Conservation (phyloP, 2,329 filamentous ascomycete species). For the Fulvia fulva region DNA sequence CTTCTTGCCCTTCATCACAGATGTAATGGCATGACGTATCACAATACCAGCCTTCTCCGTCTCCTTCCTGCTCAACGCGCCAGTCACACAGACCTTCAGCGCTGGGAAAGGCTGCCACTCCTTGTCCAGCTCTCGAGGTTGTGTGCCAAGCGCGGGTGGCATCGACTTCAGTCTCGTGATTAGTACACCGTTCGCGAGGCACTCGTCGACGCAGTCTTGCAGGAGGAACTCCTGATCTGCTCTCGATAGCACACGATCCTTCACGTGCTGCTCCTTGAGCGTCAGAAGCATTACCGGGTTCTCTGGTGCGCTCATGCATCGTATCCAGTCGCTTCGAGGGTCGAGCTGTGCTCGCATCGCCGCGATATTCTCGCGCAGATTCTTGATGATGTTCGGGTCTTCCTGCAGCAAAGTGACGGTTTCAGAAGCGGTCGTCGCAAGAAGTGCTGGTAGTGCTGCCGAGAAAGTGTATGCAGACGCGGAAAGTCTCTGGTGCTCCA, state of each 20-base stretch:
- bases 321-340: conserved; percentile 88
- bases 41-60: conserved; percentile 87
- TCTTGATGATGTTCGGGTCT: conserved; percentile 73
- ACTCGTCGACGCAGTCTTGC: conserved; percentile 93
- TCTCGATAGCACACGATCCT: conserved; percentile 59
- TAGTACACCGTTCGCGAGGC: conserved; percentile 80
- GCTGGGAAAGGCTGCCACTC: conserved; percentile 71
- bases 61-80: conserved; percentile 85
- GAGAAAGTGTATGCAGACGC: conserved; percentile 93
- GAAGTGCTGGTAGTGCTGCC: conserved; percentile 85
- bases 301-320: conserved; percentile 72
- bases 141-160: conserved; percentile 56
- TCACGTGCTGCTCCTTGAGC: conserved; percentile 78
- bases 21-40: conserved; percentile 89
- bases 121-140: conserved; percentile 58
- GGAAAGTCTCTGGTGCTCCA: conserved; percentile 92
- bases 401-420: conserved; percentile 81
- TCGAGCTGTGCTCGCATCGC: conserved; percentile 83
- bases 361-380: conserved; percentile 81
- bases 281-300: conserved; percentile 84
- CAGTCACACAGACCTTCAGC: conserved; percentile 87
- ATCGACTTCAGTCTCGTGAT: conserved; percentile 81
- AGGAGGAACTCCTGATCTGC: conserved; percentile 78
- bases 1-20: conserved; percentile 63
- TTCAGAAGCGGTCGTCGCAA: conserved; percentile 93